Base-by-base conservation (phyloP, 192 early-diverging fungal genomes). In the Entophlyctis helioformis region DNA sequence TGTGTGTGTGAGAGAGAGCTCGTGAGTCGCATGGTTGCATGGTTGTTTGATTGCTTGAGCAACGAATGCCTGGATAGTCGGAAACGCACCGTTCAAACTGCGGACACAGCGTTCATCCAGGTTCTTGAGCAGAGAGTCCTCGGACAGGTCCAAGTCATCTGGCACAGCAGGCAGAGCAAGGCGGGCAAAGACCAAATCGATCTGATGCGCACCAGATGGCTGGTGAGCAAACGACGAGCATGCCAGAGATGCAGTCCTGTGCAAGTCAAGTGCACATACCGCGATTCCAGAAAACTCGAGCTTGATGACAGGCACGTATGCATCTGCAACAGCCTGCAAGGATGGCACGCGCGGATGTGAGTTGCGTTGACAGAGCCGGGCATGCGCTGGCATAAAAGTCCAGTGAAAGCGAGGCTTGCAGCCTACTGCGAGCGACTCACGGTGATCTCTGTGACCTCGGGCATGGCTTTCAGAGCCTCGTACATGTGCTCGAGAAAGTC, bases 231-330 rank as follows among this genome's bases (percentile, higher is more conserved):
- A 12, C 2, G 15, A 11, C 18, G 11, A 27, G 21, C n/a, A n/a
- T n/a, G n/a, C n/a, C n/a, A n/a, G n/a, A n/a, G n/a, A n/a, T n/a
- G n/a, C n/a, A n/a, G n/a, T 6, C 9, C 8, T 20, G n/a, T 19
- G 25, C 39, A 25, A 51, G 2, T 3, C 25, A 16, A 8, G 13
- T 13, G 46, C 25, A 60, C 72, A 62, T 64, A 85, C 86, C 43
- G 77, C 79, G 39, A 99, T 87, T 5, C 84, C 86, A 13, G 81
- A 81, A 72, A 96, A 95, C 51, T 76, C 70, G 76, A 99, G 85
- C 36, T 80, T 95, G 36, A 99, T 90, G 31, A 99, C 87, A 0
- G 96, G 96, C 4, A 96, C 93, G 50, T 84, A 91, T 1, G 92
- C 87, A 53, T 90, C 88, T 0, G 81, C 63, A 7, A 99, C 90